Evolutionary conservation across 2,329 filamentous ascomycete genomes (phyloP).

Genomic region (Xylariaceae sp.): DNA sequence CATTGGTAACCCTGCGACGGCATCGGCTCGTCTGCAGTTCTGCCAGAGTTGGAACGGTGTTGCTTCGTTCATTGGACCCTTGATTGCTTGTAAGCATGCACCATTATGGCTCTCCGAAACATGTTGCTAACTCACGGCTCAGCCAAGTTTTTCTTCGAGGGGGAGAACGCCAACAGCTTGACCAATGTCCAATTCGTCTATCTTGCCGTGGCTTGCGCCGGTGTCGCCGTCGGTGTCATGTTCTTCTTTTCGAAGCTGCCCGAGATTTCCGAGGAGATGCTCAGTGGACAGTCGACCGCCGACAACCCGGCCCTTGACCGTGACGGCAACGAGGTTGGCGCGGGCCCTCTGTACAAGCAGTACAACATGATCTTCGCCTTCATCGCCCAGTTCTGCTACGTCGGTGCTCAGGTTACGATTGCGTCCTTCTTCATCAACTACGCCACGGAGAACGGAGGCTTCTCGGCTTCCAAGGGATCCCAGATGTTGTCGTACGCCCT

Average conservation of each 20-base stretch:
- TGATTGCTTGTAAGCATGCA: conserved; percentile 35
- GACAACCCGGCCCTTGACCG: conserved; percentile 49
- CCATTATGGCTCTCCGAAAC: neutral
- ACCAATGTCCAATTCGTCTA: conserved; percentile 55
- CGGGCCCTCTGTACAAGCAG: conserved; percentile 48
- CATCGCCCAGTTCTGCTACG: conserved; percentile 53
- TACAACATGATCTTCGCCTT: conserved; percentile 52
- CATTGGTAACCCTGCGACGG: conserved; percentile 49
- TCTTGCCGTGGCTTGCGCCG: conserved; percentile 50
- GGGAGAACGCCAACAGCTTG: conserved; percentile 37
- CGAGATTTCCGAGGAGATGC: conserved; percentile 39
- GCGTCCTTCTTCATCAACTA: conserved; percentile 44
- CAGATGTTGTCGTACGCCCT: conserved; percentile 68
- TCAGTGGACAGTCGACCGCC: conserved; percentile 21
- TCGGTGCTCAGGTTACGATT: conserved; percentile 41
- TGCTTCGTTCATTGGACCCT: conserved; percentile 49
- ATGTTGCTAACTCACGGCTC: neutral
- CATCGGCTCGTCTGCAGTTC: conserved; percentile 49
- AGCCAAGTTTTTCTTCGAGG: conserved; percentile 50
- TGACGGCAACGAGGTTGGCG: conserved; percentile 38
- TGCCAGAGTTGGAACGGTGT: conserved; percentile 51
- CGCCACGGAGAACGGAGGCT: conserved; percentile 20
- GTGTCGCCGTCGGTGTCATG: conserved; percentile 45
- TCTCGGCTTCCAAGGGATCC: conserved; percentile 49
- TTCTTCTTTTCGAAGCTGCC: conserved; percentile 43